Conservation (phyloP, 345 rosid genomes). For the Gossypium bickii region DNA sequence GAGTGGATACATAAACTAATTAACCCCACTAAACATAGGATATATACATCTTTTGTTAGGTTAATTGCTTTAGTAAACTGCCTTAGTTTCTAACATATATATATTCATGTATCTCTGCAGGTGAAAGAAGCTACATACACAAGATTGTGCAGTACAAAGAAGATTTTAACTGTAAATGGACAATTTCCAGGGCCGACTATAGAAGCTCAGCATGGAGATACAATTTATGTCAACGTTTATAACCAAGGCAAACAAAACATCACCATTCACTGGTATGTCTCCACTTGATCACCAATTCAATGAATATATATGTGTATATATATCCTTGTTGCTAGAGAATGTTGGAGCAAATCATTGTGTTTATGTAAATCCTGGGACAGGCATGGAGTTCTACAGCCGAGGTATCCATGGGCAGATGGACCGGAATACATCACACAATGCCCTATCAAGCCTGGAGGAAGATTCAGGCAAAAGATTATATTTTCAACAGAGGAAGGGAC, state of each 20-base stretch:
- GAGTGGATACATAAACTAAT: too few species aligned
- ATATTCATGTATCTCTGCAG: conserved; percentile 13
- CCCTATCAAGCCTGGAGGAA: conserved; percentile 31
- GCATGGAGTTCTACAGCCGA: conserved; percentile 50
- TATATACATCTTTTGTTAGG: neutral
- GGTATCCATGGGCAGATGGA: conserved; percentile 55
- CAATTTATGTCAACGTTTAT: conserved; percentile 33
- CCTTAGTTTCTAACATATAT: neutral
- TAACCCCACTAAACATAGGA: too few species aligned
- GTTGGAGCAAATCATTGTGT: neutral
- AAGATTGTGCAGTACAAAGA: conserved; percentile 36
- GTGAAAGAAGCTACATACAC: conserved; percentile 33
- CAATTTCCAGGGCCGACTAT: conserved; percentile 46
- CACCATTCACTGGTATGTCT: conserved; percentile 47
- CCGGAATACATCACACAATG: conserved; percentile 52
- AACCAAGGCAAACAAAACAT: conserved; percentile 41
- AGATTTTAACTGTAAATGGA: conserved; percentile 42
- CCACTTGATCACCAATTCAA: neutral
- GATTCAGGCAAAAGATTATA: conserved; percentile 30
- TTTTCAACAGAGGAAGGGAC: conserved; percentile 42
- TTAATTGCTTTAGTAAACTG: neutral
- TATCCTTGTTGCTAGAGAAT: neutral
- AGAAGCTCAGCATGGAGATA: conserved; percentile 37
- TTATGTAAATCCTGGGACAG: conserved; percentile 5
- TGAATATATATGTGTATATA: neutral